A percentile compares a stretch with the other conserved stretches of the same genome.
Conservation (phyloP, 1,284 basidiomycete genomes). For the Baeospora myosura region DNA sequence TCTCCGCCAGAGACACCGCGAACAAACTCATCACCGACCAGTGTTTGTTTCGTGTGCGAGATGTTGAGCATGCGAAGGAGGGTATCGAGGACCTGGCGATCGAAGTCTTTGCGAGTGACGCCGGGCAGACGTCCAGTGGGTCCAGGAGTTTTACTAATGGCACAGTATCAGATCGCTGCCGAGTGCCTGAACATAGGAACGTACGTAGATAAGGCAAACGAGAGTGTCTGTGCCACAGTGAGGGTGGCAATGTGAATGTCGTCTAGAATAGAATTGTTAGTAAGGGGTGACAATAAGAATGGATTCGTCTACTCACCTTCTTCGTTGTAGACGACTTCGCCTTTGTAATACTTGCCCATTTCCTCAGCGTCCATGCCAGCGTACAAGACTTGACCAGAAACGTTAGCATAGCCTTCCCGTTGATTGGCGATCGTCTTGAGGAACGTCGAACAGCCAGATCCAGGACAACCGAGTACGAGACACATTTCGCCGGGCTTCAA, state of each 20-base stretch:
- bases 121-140: slow-evolving; percentile 65
- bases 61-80: slow-evolving; percentile 78
- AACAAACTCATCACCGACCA: slow-evolving; percentile 80
- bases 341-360: slow-evolving; percentile 65
- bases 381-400: slow-evolving; percentile 56
- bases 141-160: slow-evolving; percentile 51
- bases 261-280: slow-evolving; percentile 29
- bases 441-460: slow-evolving; percentile 75
- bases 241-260: slow-evolving; percentile 75
- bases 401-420: slow-evolving; percentile 49
- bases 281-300: slow-evolving; percentile 1
- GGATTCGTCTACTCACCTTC: slow-evolving; percentile 46
- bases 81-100: slow-evolving; percentile 49
- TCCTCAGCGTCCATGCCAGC: slow-evolving; percentile 62
- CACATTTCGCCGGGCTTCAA: slow-evolving; percentile 62
- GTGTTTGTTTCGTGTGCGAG: slow-evolving; percentile 65
- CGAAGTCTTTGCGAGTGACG: slow-evolving; percentile 53
- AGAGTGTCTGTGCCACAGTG: slow-evolving; percentile 66
- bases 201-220: slow-evolving; percentile 58
- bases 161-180: neutral
- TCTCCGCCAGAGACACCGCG: slow-evolving; percentile 85
- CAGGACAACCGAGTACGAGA: slow-evolving; percentile 79
- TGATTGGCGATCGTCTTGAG: slow-evolving; percentile 73
- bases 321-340: slow-evolving; percentile 82
- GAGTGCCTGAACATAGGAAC: slow-evolving; percentile 10